Conservation (phyloP, 768 basidiomycete genomes). For the Suillus subalutaceus region DNA sequence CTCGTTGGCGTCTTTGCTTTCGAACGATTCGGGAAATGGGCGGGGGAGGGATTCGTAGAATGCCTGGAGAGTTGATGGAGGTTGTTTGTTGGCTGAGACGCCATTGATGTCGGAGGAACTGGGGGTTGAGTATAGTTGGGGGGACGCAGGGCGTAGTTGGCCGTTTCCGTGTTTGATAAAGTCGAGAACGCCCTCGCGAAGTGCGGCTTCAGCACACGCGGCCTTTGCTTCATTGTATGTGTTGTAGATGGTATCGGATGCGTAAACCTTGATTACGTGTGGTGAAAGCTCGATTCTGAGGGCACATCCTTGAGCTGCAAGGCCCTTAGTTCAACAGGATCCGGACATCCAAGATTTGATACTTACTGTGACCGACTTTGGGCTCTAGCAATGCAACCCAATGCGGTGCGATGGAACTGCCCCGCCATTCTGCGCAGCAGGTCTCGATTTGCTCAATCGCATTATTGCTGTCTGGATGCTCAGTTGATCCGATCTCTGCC, state of each 20-base stretch:
- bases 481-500: background rate
- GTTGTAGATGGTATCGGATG: conserved; percentile 48
- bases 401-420: conserved; percentile 49
- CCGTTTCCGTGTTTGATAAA: conserved; percentile 62
- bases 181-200: conserved; percentile 56
- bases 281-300: conserved; percentile 56
- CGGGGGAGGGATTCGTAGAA: conserved; percentile 70
- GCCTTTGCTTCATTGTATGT: conserved; percentile 48
- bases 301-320: conserved; percentile 54
- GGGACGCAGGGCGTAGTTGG: conserved; percentile 41
- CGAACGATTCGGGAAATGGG: conserved; percentile 61
- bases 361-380: conserved; percentile 48
- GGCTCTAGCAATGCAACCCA: conserved; percentile 56
- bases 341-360: background rate
- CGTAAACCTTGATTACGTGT: conserved; percentile 52
- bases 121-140: conserved; percentile 11
- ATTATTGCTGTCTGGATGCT: conserved; percentile 12
- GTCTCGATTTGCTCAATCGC: conserved; percentile 50
- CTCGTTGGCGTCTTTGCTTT: conserved; percentile 46
- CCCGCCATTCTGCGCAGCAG: conserved; percentile 59
- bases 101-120: conserved; percentile 13
- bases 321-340: conserved; percentile 7
- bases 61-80: conserved; percentile 48
- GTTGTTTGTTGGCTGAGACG: conserved; percentile 13
- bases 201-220: conserved; percentile 56